phyloP scores from a whole-genome alignment of 148 eudicot genomes.

The Chenopodium album region DNA sequence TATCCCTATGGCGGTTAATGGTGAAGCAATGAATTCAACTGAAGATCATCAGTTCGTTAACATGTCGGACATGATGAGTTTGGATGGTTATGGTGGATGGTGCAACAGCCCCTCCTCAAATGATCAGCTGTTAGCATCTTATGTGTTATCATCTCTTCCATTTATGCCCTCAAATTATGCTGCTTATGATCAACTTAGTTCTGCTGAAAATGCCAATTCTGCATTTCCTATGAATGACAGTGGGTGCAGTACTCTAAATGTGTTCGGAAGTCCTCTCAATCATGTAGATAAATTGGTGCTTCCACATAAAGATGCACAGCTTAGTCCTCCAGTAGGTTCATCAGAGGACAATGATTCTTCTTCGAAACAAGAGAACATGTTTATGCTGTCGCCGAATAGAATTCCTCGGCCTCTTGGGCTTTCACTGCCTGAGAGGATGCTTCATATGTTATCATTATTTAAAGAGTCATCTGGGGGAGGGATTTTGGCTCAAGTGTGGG shows the following conservation, averaged over 20 bases:
- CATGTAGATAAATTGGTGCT: slow-evolving; percentile 33
- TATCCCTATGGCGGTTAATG: slow-evolving; percentile 30
- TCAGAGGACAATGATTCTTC: slow-evolving; percentile 22
- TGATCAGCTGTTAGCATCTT: slow-evolving; percentile 62
- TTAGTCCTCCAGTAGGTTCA: slow-evolving; percentile 27
- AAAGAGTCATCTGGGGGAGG: slow-evolving; percentile 73
- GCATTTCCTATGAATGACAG: slow-evolving; percentile 28
- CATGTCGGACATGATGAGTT: slow-evolving; percentile 49
- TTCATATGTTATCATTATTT: slow-evolving; percentile 64
- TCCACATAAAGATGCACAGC: slow-evolving; percentile 21
- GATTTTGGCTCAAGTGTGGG: slow-evolving; percentile 86
- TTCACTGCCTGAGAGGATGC: slow-evolving; percentile 69
- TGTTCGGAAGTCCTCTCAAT: slow-evolving; percentile 29
- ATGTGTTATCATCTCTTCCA: slow-evolving; percentile 37
- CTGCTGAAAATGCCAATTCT: slow-evolving; percentile 33
- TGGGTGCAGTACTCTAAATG: slow-evolving; percentile 21
- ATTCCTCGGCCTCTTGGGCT: slow-evolving; percentile 46
- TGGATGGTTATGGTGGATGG: slow-evolving; percentile 76
- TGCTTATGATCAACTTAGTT: slow-evolving; percentile 48
- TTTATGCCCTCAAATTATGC: slow-evolving; percentile 26
- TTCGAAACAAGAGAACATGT: slow-evolving; percentile 30
- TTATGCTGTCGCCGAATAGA: slow-evolving; percentile 20
- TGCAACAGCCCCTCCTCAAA: slow-evolving; percentile 53
- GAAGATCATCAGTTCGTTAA: slow-evolving; percentile 44
- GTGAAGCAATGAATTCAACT: slow-evolving; percentile 28